Evolutionary conservation across 202 grass and related monocot genomes (phyloP).

Genomic region (Elaeis oleifera): DNA sequence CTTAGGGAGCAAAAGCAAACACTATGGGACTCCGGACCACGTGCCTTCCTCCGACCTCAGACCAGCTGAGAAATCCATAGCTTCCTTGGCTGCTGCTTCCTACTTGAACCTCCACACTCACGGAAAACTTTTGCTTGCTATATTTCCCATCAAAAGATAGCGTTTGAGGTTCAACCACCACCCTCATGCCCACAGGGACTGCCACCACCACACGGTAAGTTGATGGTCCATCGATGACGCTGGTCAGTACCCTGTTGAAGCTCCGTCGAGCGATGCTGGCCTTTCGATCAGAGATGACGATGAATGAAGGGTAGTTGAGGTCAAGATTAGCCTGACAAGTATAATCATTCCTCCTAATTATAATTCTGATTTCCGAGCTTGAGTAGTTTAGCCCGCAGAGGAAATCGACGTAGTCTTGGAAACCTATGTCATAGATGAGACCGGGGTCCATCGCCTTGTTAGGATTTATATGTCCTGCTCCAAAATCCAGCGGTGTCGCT

Average conservation of each 20-base stretch:
- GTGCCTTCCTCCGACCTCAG: slow-evolving; percentile 61
- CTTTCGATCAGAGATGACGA: slow-evolving; percentile 38
- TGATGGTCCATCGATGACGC: slow-evolving; percentile 14
- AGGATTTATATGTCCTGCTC: slow-evolving; percentile 56
- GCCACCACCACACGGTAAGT: slow-evolving; percentile 33
- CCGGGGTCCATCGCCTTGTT: slow-evolving; percentile 52
- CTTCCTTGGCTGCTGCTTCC: slow-evolving; percentile 42
- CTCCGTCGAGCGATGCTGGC: slow-evolving; percentile 30
- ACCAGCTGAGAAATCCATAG: slow-evolving; percentile 65
- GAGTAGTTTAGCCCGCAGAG: slow-evolving; percentile 49
- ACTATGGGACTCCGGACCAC: slow-evolving; percentile 63
- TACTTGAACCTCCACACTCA: slow-evolving; percentile 40
- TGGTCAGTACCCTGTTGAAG: slow-evolving; percentile 58
- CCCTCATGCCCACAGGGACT: slow-evolving; percentile 43
- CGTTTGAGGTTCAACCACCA: slow-evolving; percentile 34
- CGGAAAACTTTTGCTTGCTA: slow-evolving; percentile 46
- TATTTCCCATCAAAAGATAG: slow-evolving; percentile 41
- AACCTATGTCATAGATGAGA: slow-evolving; percentile 44
- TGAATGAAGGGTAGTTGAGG: slow-evolving; percentile 74
- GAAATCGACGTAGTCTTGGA: slow-evolving; percentile 53
- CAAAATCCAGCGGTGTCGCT: slow-evolving; percentile 51
- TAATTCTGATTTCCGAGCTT: slow-evolving; percentile 25
- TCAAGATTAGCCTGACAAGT: slow-evolving; percentile 39
- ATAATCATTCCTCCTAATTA: slow-evolving; percentile 30
- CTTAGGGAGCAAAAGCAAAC: slow-evolving; percentile 41